phyloP scores from a whole-genome alignment of 2,329 filamentous ascomycete species.

The Thielaviopsis euricoi region DNA sequence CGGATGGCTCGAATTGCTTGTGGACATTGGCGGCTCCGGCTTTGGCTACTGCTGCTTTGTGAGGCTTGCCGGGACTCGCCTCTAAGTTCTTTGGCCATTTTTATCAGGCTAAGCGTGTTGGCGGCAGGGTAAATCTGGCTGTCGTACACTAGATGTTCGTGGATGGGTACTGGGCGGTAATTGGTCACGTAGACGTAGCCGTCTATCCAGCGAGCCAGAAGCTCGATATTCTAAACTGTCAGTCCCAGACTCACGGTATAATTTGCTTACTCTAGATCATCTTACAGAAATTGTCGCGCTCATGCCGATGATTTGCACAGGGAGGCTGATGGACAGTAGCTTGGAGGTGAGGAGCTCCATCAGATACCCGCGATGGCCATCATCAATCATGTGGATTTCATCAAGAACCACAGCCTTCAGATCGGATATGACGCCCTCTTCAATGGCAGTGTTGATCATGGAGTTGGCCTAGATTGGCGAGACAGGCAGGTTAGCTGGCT shows the following conservation, averaged over 20 bases:
- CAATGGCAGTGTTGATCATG: slow-evolving; percentile 56
- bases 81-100: slow-evolving; percentile 36
- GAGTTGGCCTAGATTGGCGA: slow-evolving; percentile 50
- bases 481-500: slow-evolving; percentile 1
- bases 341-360: slow-evolving; percentile 62
- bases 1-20: slow-evolving; percentile 32
- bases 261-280: slow-evolving; percentile 9
- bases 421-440: slow-evolving; percentile 48
- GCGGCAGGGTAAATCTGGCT: slow-evolving; percentile 48
- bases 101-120: slow-evolving; percentile 37
- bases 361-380: slow-evolving; percentile 58
- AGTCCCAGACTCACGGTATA: background rate
- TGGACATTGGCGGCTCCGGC: background rate
- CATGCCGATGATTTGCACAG: slow-evolving; percentile 61
- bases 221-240: slow-evolving; percentile 42
- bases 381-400: slow-evolving; percentile 70
- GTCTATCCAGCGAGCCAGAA: slow-evolving; percentile 53
- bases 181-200: slow-evolving; percentile 57
- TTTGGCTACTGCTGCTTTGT: slow-evolving; percentile 14
- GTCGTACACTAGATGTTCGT: slow-evolving; percentile 59
- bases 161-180: slow-evolving; percentile 59
- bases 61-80: slow-evolving; percentile 16
- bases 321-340: slow-evolving; percentile 48
- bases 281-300: slow-evolving; percentile 58
- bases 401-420: slow-evolving; percentile 55